phyloP scores from a whole-genome alignment of 768 basidiomycete genomes.

The Obba rivulosa region DNA sequence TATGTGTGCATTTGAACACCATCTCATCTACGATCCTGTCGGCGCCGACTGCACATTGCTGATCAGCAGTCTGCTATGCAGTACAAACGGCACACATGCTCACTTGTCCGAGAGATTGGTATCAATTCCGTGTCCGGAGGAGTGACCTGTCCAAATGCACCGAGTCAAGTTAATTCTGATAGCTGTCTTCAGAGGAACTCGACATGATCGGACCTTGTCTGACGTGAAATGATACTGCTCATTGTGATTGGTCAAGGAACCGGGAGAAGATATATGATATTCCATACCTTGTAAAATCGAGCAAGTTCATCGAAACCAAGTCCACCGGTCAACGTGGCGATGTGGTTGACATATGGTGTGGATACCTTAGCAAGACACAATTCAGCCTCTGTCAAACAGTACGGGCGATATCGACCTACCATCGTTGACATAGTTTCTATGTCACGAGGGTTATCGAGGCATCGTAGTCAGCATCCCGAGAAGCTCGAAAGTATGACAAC shows the following conservation, averaged over 20 bases:
- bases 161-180: slow-evolving; percentile 3
- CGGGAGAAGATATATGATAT: too few relatives aligned
- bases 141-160: slow-evolving; percentile 26
- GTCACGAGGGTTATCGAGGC: background rate
- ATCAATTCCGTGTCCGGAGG: slow-evolving; percentile 36
- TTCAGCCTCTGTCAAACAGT: slow-evolving; percentile 3
- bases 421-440: slow-evolving; percentile 40
- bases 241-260: background rate
- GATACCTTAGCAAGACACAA: slow-evolving; percentile 24
- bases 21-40: slow-evolving; percentile 44
- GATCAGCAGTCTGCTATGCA: background rate
- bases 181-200: background rate
- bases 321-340: slow-evolving; percentile 44
- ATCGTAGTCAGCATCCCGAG: background rate
- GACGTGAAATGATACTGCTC: slow-evolving; percentile 34
- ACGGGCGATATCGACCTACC: slow-evolving; percentile 17
- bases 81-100: slow-evolving; percentile 1
- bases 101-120: slow-evolving; percentile 37
- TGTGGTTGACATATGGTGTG: slow-evolving; percentile 36
- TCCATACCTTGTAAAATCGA: slow-evolving; percentile 39
- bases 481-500: background rate
- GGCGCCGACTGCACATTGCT: slow-evolving; percentile 28
- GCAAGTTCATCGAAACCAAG: slow-evolving; percentile 36
- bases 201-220: slow-evolving; percentile 17
- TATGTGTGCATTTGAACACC: slow-evolving; percentile 39